These are phyloP conservation scores for Poa annua DNA, from an alignment of 176 grass and related monocot species.

Conservation along the genomic window DNA sequence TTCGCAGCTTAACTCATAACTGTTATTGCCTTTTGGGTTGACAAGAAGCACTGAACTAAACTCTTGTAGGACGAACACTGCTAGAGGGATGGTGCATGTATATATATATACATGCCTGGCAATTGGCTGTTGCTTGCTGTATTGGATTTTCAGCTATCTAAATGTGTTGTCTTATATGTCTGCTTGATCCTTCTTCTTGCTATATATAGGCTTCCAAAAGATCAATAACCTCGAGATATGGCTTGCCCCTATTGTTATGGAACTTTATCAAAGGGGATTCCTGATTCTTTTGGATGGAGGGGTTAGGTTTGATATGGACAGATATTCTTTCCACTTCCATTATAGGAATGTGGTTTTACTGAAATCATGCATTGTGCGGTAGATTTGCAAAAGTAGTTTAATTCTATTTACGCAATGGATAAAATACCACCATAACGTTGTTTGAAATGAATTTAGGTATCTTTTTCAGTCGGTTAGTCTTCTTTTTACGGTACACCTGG, in stretches of 20 bases:
- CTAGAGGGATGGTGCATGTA: background rate
- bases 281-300: constrained; percentile 29
- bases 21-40: constrained; percentile 8
- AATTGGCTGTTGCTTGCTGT: constrained; percentile 12
- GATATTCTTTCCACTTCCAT: constrained; percentile 34
- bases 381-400: constrained; percentile 6
- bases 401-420: background rate
- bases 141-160: background rate
- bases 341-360: constrained; percentile 27
- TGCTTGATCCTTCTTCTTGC: constrained; percentile 33
- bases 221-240: constrained; percentile 34
- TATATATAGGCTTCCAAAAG: constrained; percentile 49
- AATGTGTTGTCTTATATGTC: constrained; percentile 28
- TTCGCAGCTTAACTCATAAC: constrained; percentile 20
- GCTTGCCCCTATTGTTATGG: constrained; percentile 37
- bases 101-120: constrained; percentile 9
- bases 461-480: background rate
- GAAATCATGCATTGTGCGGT: background rate
- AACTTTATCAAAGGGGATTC: constrained; percentile 42
- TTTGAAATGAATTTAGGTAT: background rate
- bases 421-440: background rate
- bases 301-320: constrained; percentile 56
- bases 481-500: background rate
- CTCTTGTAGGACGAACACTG: background rate
- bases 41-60: constrained; percentile 20